Evolutionary conservation across 371 early-diverging fungal genomes (phyloP), one percentile per base, ranked within the genome.

Genomic region (Rhizomucor miehei): DNA sequence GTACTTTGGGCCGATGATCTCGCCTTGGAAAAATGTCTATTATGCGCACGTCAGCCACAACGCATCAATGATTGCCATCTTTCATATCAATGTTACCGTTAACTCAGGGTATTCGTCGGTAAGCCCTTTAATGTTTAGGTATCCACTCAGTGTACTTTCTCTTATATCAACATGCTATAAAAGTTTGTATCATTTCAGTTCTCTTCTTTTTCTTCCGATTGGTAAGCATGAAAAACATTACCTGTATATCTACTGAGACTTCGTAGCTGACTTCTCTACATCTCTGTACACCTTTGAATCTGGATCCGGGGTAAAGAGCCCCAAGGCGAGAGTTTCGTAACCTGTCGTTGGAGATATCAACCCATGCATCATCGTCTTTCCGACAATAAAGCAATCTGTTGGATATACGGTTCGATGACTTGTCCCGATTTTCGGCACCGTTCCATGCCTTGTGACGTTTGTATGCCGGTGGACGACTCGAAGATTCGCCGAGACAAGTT

Each of bases 21-120:
- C 86, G 45, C 86, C 91, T 55, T 91, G 90, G 62, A 93, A 93
- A 62, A 85, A 93, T 1, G 93, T 93, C 66, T 77, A 61, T 19
- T 16, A 23, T 6, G 6, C 5, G 36, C 5, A 5, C 14, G 20
- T 21, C 24, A 9, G 5, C 44, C 11, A 14, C 11, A 11, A 3
- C 12, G 29, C 29, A 29, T 29, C 5, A 29, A 29, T 29, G 6
- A 41, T 3, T 14, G 41, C 12, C 41, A 14, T 16, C 41, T 41
- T 41, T 52, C 19, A 24, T 36, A 16, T 43, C n/a, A 29, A 46
- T 5, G 49, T 61, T 60, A 69, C 75, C 12, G 72, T 75, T 34
- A 75, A 47, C 53, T 71, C 69, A 35, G 72, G 75, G 70, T 79
- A 87, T 49, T 86, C 88, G 47, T 83, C 75, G 0, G 90, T 90